Evolutionary conservation across 805 yeast species (phyloP).

Genomic region (Grigorovia transvaalensis): DNA sequence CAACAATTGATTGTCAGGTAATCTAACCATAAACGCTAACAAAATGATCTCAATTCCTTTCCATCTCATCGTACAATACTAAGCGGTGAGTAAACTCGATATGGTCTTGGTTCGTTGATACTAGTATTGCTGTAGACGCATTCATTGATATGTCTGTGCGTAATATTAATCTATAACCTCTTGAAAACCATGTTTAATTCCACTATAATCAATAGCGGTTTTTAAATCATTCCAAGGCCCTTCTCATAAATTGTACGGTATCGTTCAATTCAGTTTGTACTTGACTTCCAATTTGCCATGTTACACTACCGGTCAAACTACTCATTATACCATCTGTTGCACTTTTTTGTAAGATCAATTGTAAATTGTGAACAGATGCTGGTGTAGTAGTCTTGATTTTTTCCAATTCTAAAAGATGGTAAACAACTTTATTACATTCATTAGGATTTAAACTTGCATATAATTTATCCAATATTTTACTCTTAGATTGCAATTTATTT

Average conservation of each 20-base stretch:
- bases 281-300: slow-evolving; percentile 21
- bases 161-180: too few relatives aligned
- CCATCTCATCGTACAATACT: too few relatives aligned
- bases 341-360: slow-evolving; percentile 23
- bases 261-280: slow-evolving; percentile 26
- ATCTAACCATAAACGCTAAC: too few relatives aligned
- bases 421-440: slow-evolving; percentile 5
- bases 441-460: slow-evolving; percentile 8
- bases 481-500: slow-evolving; percentile 23
- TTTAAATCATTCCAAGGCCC: slow-evolving; percentile 20
- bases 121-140: too few relatives aligned
- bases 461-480: slow-evolving; percentile 14
- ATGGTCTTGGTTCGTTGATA: too few relatives aligned
- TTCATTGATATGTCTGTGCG: too few relatives aligned
- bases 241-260: slow-evolving; percentile 28
- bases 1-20: too few relatives aligned
- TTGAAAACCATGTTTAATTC: too few relatives aligned
- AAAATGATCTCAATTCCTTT: too few relatives aligned
- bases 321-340: slow-evolving; percentile 24
- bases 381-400: slow-evolving; percentile 20
- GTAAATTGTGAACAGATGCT: slow-evolving; percentile 24
- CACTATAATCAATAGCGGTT: too few relatives aligned
- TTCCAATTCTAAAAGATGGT: slow-evolving; percentile 12
- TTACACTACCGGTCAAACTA: slow-evolving; percentile 12
- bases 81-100: too few relatives aligned